A percentile compares a stretch with the other conserved stretches of the same genome.
Conservation (phyloP, 257 asterid genomes). For the Vinca minor region DNA sequence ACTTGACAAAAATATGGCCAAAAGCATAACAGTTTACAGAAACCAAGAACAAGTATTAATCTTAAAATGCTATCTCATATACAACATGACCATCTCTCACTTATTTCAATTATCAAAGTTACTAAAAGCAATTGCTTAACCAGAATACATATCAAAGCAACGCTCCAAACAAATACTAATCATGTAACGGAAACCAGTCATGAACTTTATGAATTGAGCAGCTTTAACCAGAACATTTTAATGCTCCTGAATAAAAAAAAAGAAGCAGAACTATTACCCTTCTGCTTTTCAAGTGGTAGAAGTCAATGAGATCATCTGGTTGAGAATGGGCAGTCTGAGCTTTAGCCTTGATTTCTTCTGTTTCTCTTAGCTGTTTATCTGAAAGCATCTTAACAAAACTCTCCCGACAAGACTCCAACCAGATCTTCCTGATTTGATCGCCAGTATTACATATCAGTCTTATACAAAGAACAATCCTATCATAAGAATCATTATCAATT, state of each 20-base stretch:
- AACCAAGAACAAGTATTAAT: background rate
- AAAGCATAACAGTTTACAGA: background rate
- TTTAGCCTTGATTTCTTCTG: constrained; percentile 79
- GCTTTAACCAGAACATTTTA: background rate
- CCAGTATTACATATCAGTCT: constrained; percentile 65
- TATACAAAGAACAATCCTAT: constrained; percentile 71
- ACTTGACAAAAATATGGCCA: too few species aligned
- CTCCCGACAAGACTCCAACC: constrained; percentile 85
- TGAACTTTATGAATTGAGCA: background rate
- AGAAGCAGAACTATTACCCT: constrained; percentile 40
- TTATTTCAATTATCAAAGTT: background rate
- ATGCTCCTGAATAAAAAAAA: background rate
- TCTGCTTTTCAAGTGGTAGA: constrained; percentile 92
- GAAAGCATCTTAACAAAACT: constrained; percentile 92
- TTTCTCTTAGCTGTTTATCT: constrained; percentile 85
- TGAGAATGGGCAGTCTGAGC: constrained; percentile 71
- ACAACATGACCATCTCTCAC: background rate
- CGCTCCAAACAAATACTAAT: background rate
- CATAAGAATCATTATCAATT: constrained; percentile 82
- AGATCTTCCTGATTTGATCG: constrained; percentile 63
- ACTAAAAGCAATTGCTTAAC: background rate
- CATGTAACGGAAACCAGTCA: background rate
- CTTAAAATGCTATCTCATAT: too few species aligned
- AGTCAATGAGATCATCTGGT: constrained; percentile 92
- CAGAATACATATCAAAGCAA: background rate